Percentiles rank a stretch among this genome's conserved stretches.
Evolutionary conservation across 2,329 filamentous ascomycete species (phyloP).

Genomic region (Penicillium sp.): DNA sequence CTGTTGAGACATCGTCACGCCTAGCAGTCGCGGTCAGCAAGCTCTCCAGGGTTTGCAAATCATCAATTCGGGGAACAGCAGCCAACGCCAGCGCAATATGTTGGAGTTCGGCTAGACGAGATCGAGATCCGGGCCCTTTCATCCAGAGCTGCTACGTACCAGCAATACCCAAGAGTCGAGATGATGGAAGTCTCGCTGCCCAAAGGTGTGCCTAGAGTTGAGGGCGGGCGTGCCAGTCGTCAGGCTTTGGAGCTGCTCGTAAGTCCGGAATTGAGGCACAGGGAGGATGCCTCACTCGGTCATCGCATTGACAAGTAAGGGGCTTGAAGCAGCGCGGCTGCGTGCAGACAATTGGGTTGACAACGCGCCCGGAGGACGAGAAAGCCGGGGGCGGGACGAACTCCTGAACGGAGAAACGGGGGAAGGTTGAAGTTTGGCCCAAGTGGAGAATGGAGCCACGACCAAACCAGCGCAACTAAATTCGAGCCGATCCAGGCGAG

Average conservation of each 20-base stretch:
- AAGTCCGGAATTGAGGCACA: constrained; percentile 6
- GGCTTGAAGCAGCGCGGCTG: constrained; percentile 6
- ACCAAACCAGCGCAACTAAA: not conserved
- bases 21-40: constrained; percentile 16
- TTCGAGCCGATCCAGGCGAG: not conserved
- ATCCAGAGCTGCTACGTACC: constrained; percentile 12
- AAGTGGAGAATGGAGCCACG: constrained; percentile 3
- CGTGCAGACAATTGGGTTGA: constrained; percentile 9
- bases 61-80: not conserved
- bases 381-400: constrained; percentile 21
- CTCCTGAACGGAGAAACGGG: constrained; percentile 20
- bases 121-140: not conserved
- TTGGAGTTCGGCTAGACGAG: no score
- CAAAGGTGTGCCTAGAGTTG: no score
- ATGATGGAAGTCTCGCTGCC: constrained; percentile 7
- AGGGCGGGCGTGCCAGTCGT: constrained; percentile 4
- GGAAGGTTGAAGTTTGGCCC: constrained; percentile 4
- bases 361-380: constrained; percentile 2
- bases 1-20: constrained; percentile 29
- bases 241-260: constrained; percentile 1
- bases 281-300: constrained; percentile 9
- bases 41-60: constrained; percentile 7
- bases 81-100: no score
- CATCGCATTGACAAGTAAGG: constrained; percentile 19
- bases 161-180: constrained; percentile 12